Base-by-base conservation (phyloP, 2,329 filamentous ascomycete species). In the Aspergillus japonicus region DNA sequence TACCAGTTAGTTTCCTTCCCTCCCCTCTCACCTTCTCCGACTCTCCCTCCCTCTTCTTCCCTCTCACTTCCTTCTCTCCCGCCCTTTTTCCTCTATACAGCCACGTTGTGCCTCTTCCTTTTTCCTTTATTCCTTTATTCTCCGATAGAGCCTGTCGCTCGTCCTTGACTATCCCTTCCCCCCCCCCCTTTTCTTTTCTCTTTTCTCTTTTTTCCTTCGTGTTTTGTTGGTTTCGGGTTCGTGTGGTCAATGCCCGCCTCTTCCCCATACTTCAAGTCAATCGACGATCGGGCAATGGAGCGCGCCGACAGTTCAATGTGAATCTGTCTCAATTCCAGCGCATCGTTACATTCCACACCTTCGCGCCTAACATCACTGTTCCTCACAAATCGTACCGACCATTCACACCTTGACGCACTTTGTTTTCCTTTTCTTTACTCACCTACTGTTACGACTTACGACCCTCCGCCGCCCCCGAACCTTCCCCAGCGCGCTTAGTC, bases 151-250 rank as follows among this genome's bases (percentile, higher is more conserved):
- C 65, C 56, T 59, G 53, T 62, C 47, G 63, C 63, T 67, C 65
- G 63, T 64, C 61, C 54, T 57, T 58, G 59, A 55, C 60, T 55
- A 56, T 61, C 64, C 59, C 62, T 67, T 62, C 7, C 39, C 16
- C 8, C 61, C 7, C 39, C 16, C 8, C 61, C 44, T 44, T 57
- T 60, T 62, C 52, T 47, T 63, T 63, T 61, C 42, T 47, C 39
- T 51, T 68, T 66, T 68, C 50, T 64, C 62, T 62, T 44, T 47
- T 39, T 50, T 68, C 66, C 66, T 63, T 4, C 33, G 11, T 62
- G 67, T 67, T 67, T 65, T 69, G 67, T 66, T 69, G 68, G 66
- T 68, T 65, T 66, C 64, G 64, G 61, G 64, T 65, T 65, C 62
- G 66, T 65, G 65, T 65, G 62, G 39, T 61, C 61, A 60, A 66